These are phyloP conservation scores for Penicillium fuscoglaucum DNA, from an alignment of 2,329 filamentous ascomycete species.

Conservation along the genomic window DNA sequence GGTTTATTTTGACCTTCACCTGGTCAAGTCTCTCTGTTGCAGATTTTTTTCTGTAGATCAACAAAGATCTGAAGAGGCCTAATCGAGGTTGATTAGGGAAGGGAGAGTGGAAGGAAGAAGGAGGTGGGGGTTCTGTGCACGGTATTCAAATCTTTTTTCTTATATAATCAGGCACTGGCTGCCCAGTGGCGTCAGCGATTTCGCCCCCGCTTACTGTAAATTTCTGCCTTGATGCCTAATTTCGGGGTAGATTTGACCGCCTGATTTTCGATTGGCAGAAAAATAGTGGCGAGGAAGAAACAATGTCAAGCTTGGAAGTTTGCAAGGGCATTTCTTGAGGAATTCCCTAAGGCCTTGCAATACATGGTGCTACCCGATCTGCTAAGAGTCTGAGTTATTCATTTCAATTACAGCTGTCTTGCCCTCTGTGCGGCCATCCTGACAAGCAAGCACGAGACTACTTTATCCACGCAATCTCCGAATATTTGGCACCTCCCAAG, in stretches of 20 bases:
- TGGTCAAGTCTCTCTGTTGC: conserved; percentile 20
- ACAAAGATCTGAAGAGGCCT: conserved; percentile 21
- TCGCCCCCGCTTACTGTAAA: conserved; percentile 6
- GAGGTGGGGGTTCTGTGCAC: conserved; percentile 22
- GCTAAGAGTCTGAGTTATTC: background rate
- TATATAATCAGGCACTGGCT: conserved; percentile 27
- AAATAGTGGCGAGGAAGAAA: background rate
- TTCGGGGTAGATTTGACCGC: conserved; percentile 9
- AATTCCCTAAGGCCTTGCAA: background rate
- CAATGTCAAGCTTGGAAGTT: background rate
- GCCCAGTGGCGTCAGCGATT: conserved; percentile 11
- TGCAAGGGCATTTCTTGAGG: background rate
- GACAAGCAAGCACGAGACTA: background rate
- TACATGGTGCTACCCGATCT: background rate
- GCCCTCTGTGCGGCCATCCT: background rate
- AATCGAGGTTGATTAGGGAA: conserved; percentile 12
- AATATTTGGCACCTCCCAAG: background rate
- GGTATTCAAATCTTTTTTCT: conserved; percentile 24
- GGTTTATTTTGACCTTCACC: conserved; percentile 34
- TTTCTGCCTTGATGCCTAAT: background rate
- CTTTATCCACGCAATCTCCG: background rate
- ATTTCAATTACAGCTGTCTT: background rate
- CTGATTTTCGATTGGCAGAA: conserved; percentile 6
- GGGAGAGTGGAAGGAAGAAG: conserved; percentile 16
- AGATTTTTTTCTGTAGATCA: conserved; percentile 18